phyloP scores from a whole-genome alignment of 257 asterid species.

The Scutellaria minor region DNA sequence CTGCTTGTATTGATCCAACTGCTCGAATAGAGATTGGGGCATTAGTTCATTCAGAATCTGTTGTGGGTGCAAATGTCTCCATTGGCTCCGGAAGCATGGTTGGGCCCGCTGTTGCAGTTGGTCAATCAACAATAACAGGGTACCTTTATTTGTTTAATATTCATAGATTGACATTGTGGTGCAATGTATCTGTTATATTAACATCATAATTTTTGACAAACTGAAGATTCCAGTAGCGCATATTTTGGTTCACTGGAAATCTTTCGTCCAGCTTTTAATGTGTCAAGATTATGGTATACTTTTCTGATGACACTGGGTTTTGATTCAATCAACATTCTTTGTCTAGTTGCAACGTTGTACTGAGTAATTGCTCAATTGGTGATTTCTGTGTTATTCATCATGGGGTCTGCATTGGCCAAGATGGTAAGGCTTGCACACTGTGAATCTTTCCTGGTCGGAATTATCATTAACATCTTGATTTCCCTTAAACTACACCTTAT shows the following conservation, averaged over 20 bases:
- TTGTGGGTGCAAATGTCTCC: constrained; percentile 64
- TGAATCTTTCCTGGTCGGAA: constrained; percentile 17
- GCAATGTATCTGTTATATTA: background rate
- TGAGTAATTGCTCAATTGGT: constrained; percentile 79
- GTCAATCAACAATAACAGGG: constrained; percentile 86
- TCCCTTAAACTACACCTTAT: constrained; percentile 4
- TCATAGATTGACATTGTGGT: background rate
- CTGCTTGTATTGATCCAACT: constrained; percentile 75
- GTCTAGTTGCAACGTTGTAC: constrained; percentile 75
- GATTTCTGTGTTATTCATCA: constrained; percentile 73
- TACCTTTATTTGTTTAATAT: constrained; percentile 40
- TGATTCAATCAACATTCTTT: constrained; percentile 21
- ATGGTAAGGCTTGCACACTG: constrained; percentile 55
- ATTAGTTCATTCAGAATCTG: constrained; percentile 66
- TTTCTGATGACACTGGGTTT: constrained; percentile 8
- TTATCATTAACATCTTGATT: background rate
- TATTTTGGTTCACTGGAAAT: constrained; percentile 5
- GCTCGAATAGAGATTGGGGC: constrained; percentile 76
- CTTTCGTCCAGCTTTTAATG: background rate
- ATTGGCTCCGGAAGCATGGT: constrained; percentile 79
- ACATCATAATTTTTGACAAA: background rate
- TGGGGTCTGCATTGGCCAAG: constrained; percentile 96
- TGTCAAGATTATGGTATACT: constrained; percentile 20
- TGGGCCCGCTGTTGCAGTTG: constrained; percentile 74
- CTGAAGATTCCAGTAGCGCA: background rate